Conservation (phyloP, 2,329 filamentous ascomycete species). For the Penicillium sp. region DNA sequence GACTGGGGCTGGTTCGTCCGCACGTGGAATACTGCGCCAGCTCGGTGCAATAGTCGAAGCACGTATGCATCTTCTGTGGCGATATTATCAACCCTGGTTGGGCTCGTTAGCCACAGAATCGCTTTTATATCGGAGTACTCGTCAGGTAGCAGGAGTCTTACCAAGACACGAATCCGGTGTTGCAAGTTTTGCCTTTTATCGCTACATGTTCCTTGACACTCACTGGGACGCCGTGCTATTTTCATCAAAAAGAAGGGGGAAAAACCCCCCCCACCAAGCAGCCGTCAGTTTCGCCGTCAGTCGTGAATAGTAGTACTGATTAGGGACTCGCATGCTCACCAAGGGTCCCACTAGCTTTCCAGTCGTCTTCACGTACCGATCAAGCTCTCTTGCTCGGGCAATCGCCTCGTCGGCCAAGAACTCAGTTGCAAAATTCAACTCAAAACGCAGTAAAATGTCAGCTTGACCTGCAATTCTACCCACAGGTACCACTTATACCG, state of each 20-base stretch:
- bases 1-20: conserved; percentile 41
- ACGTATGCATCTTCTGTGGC: conserved; percentile 32
- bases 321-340: conserved; percentile 13
- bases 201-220: conserved; percentile 58
- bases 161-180: conserved; percentile 34
- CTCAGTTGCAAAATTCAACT: conserved; percentile 36
- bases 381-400: conserved; percentile 27
- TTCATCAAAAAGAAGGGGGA: not conserved
- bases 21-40: conserved; percentile 40
- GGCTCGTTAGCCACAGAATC: not conserved
- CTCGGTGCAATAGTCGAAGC: conserved; percentile 27
- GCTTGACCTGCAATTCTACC: not conserved
- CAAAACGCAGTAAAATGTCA: not conserved
- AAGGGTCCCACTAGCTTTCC: conserved; percentile 46
- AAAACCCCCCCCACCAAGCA: no score
- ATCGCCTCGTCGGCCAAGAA: conserved; percentile 34
- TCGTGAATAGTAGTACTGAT: not conserved
- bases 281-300: not conserved
- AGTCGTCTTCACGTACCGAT: conserved; percentile 25
- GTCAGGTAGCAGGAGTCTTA: conserved; percentile 5
- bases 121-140: not conserved
- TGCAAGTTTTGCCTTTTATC: conserved; percentile 44
- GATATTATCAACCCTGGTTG: conserved; percentile 30
- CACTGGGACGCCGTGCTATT: conserved; percentile 49
- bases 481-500: no score